Evolutionary conservation across 164 flowering plant genomes (phyloP).

Genomic region (Vitis vinifera): DNA sequence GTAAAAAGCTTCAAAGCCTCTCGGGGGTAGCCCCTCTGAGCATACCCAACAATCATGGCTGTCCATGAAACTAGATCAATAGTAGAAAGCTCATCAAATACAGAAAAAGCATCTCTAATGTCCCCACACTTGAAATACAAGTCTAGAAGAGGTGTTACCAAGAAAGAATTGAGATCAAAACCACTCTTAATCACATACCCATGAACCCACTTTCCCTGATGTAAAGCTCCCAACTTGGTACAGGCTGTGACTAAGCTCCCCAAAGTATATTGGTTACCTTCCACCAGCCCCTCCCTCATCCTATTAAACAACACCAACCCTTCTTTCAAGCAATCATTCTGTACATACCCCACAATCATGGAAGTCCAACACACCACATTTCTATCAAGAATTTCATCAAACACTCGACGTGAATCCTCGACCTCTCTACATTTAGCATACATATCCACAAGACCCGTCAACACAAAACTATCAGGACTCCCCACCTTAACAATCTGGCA

Average conservation of each 20-base stretch:
- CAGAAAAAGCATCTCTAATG: slow-evolving; percentile 50
- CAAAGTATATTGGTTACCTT: slow-evolving; percentile 58
- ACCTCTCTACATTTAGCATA: slow-evolving; percentile 63
- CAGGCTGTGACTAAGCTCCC: slow-evolving; percentile 67
- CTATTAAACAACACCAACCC: slow-evolving; percentile 61
- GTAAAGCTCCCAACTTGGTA: slow-evolving; percentile 52
- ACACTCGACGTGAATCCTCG: slow-evolving; percentile 36
- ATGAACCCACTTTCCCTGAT: slow-evolving; percentile 85
- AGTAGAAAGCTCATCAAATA: slow-evolving; percentile 44
- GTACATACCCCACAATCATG: slow-evolving; percentile 67
- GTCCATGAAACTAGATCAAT: slow-evolving; percentile 76
- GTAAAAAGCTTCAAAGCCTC: slow-evolving; percentile 58
- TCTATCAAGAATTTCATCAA: slow-evolving; percentile 44
- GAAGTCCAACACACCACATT: slow-evolving; percentile 80
- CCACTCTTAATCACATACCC: slow-evolving; percentile 62
- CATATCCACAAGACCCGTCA: slow-evolving; percentile 62
- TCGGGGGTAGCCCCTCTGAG: slow-evolving; percentile 39
- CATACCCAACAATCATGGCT: slow-evolving; percentile 80
- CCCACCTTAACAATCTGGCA: slow-evolving; percentile 53
- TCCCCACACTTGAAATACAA: slow-evolving; percentile 68
- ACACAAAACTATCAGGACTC: slow-evolving; percentile 58
- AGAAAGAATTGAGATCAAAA: slow-evolving; percentile 32
- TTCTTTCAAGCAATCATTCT: slow-evolving; percentile 53
- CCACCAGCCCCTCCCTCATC: slow-evolving; percentile 51
- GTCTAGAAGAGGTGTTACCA: slow-evolving; percentile 51